Evolutionary conservation across 306 rosid genomes (phyloP), one percentile per base, ranked within the genome.

Genomic region (Mimosa bimucronata): DNA sequence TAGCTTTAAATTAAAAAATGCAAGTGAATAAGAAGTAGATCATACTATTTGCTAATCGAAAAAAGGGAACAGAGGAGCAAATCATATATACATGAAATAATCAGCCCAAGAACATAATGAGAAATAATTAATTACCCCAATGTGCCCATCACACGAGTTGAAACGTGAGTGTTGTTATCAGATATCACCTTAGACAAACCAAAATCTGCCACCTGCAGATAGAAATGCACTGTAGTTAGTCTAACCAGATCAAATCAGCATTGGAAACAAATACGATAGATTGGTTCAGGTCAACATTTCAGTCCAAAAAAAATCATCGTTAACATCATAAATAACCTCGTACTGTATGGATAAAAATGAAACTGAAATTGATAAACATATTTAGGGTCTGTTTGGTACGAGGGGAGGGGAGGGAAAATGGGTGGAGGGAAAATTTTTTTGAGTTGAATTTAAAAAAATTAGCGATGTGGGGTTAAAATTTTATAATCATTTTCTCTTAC

Each of bases 71-170:
- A 53, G 3, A n/a, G 25, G 3, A 52, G 10, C 13, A 45, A 52
- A 52, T 52, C 60, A 19, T 52, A 52, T 23, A 34, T n/a, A 52
- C 9, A 45, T 34, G 38, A 34, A 45, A 4, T 11, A 55, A 9
- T 8, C 28, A 1, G 15, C 7, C 12, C 4, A 10, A 60, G 66
- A 12, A 23, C 18, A 1, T 1, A 25, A 25, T 26, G 16, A 26
- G 13, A 13, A 26, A 60, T 25, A 66, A 76, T 6, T 19, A 52
- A 3, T 74, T 85, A 94, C 97, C 98, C 98, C 73, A 94, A 88
- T 48, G 97, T 92, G 45, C 98, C 98, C 98, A 94, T 94, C 58
- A 92, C 94, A 76, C 97, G 83, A 52, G 98, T 94, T 16, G 98
- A 91, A 19, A 94, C 97, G 48, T 94, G 98, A 78, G 98, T 94